Evolutionary conservation across 73 alveolate species (phyloP).

Genomic region (Stentor roeselii): DNA sequence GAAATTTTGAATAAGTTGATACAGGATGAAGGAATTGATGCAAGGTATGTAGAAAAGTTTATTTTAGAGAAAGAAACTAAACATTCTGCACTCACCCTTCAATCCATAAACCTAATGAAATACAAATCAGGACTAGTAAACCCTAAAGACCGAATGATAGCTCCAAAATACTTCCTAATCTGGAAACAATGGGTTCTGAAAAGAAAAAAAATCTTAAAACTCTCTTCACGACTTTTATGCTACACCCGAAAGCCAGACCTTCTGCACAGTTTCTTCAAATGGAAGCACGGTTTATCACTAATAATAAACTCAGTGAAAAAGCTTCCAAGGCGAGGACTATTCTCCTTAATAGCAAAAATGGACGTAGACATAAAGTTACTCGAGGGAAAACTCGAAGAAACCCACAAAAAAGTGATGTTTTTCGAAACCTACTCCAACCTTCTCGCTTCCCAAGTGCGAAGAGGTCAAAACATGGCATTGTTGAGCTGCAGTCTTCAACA

Average conservation of each 20-base stretch:
- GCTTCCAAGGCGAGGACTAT: constrained; percentile 31
- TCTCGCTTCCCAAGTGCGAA: constrained; percentile 28
- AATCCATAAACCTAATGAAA: neutral
- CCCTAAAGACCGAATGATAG: constrained; percentile 9
- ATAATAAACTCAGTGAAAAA: constrained; percentile 17
- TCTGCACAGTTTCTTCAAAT: constrained; percentile 36
- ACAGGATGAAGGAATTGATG: constrained; percentile 1
- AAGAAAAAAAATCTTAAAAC: constrained; percentile 41
- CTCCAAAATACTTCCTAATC: constrained; percentile 40
- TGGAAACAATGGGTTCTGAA: constrained; percentile 48
- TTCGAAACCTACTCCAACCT: constrained; percentile 30
- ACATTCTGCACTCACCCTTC: neutral
- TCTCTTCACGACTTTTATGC: constrained; percentile 10
- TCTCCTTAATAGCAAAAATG: constrained; percentile 29
- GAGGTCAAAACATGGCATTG: constrained; percentile 38
- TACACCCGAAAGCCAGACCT: constrained; percentile 36
- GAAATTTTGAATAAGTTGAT: neutral
- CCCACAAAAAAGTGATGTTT: constrained; percentile 27
- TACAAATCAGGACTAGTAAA: neutral
- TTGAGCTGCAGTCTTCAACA: constrained; percentile 25
- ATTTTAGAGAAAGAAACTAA: neutral
- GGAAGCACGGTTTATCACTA: constrained; percentile 33
- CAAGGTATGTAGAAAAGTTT: neutral
- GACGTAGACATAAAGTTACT: constrained; percentile 25
- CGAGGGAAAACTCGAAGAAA: constrained; percentile 36